These are phyloP conservation scores for Jamesozyma gamospora DNA, from an alignment of 805 yeast species.

Conservation along the genomic window DNA sequence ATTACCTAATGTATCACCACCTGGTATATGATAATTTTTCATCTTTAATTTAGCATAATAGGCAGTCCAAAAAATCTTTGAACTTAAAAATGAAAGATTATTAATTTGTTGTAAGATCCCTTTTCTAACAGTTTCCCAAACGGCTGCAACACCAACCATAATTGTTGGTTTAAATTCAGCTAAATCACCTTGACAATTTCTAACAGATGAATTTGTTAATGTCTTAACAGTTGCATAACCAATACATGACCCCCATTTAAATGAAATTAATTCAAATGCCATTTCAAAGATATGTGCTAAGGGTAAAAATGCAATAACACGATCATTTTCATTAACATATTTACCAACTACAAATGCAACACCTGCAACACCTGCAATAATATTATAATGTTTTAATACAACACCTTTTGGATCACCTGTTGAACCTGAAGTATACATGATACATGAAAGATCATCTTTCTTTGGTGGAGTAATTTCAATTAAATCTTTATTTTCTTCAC, in stretches of 20 bases:
- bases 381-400: slow-evolving; percentile 49
- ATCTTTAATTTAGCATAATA: slow-evolving; percentile 61
- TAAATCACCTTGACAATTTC: slow-evolving; percentile 83
- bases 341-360: slow-evolving; percentile 52
- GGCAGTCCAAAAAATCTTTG: slow-evolving; percentile 84
- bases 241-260: slow-evolving; percentile 82
- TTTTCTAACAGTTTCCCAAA: slow-evolving; percentile 92
- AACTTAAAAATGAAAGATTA: slow-evolving; percentile 53
- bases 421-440: slow-evolving; percentile 66
- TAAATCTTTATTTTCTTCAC: slow-evolving; percentile 42
- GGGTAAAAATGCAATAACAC: slow-evolving; percentile 82
- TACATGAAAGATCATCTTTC: slow-evolving; percentile 45
- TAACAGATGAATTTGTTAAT: slow-evolving; percentile 68
- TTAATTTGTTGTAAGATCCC: slow-evolving; percentile 74
- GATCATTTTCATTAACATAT: slow-evolving; percentile 47
- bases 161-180: slow-evolving; percentile 78
- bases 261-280: slow-evolving; percentile 66
- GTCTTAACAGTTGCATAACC: slow-evolving; percentile 95
- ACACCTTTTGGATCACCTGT: slow-evolving; percentile 82
- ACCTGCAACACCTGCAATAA: slow-evolving; percentile 84
- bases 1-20: slow-evolving; percentile 51
- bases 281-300: slow-evolving; percentile 94
- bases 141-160: slow-evolving; percentile 98
- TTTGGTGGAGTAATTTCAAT: slow-evolving; percentile 34
- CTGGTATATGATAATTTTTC: slow-evolving; percentile 60